Evolutionary conservation across 805 yeast species (phyloP), one percentile per base, ranked within the genome.

Genomic region (Ogataea glucozyma): DNA sequence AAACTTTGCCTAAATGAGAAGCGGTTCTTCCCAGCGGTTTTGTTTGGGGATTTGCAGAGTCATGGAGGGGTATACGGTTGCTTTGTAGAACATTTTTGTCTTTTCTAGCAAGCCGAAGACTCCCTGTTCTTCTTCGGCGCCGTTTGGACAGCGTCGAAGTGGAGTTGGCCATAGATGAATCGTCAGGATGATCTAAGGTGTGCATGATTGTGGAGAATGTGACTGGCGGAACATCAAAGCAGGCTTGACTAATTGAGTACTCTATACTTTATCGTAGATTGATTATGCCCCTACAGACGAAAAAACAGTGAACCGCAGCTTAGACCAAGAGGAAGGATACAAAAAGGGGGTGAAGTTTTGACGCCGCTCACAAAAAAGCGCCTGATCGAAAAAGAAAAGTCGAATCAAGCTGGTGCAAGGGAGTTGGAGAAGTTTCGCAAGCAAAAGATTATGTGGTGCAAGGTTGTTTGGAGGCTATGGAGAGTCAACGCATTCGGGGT

Each of bases 41-140:
- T 16, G 24, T 5, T 10, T 24, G 23, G 3, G 20, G 11, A 6
- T 13, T 10, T 35, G 14, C 23, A 6, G 21, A 20, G 12, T 34
- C 22, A 12, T 13, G 18, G 13, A n/a, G 24, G 35, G 42, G 36
- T 39, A 39, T 39, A 10, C 12, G 30, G 14, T 39, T 24, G 11
- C 13, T 16, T 10, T 12, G 11, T 6, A 29, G 11, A 11, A 8
- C 19, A 11, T 20, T 37, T 9, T 13, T 26, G 36, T 18, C 29
- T 24, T 31, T 41, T 26, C 41, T 47, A 11, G 41, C 40, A 20
- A 52, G 41, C 24, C 47, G 31, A 14, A 52, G 41, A 26, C 56
- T 52, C 13, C 56, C 53, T 4, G 41, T 47, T 21, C 50, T 40
- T 35, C 52, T 42, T 31, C 44, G 43, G 23, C 50, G 37, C 31